A percentile compares a stretch with the other conserved stretches of the same genome.
Conservation (phyloP, 2,329 filamentous ascomycete species). For the Fusarium coicis region DNA sequence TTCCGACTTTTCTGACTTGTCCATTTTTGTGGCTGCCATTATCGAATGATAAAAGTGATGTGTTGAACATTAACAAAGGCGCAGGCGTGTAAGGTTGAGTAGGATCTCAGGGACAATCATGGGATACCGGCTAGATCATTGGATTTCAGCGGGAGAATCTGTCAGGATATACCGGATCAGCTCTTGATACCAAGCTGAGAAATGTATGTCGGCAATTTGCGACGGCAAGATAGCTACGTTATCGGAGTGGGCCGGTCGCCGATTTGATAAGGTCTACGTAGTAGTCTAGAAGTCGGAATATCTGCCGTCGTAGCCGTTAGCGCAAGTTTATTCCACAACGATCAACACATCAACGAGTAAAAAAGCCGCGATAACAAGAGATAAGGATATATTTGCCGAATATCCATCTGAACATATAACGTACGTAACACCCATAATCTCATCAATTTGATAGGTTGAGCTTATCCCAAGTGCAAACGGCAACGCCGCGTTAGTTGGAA, state of each 20-base stretch:
- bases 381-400: neutral
- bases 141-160: neutral
- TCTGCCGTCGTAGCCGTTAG: neutral
- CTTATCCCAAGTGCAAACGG: neutral
- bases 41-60: neutral
- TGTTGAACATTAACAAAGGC: neutral
- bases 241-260: neutral
- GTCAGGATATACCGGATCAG: fast-evolving
- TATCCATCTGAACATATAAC: neutral
- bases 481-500: neutral
- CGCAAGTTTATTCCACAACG: neutral
- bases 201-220: neutral
- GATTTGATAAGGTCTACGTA: neutral
- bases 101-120: too few relatives aligned
- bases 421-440: neutral
- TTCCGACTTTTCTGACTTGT: neutral
- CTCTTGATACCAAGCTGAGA: neutral
- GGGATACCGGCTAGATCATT: neutral
- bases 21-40: neutral
- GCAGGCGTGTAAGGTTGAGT: fast-evolving
- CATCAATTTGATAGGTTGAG: neutral
- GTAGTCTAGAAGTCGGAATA: neutral
- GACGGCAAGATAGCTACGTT: neutral
- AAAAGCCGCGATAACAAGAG: neutral
- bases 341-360: neutral